Conservation (phyloP, 441 rosid species). For the Syzygium syzygioides region DNA sequence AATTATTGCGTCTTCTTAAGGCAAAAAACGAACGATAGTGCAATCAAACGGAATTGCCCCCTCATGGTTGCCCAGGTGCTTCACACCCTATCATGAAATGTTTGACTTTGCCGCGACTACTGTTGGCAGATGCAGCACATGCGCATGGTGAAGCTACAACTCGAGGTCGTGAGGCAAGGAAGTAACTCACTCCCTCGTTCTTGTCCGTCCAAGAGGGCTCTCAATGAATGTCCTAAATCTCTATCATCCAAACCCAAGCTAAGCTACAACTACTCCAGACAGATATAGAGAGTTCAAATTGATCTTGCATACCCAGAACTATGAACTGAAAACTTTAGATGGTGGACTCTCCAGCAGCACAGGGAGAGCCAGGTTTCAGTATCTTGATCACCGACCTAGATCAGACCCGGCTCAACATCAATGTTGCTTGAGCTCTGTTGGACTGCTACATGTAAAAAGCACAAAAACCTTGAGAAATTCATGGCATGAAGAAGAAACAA, state of each 20-base stretch:
- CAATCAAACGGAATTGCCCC: background rate
- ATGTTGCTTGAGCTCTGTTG: background rate
- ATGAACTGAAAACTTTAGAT: background rate
- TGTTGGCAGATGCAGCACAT: rapidly evolving
- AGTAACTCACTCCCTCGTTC: background rate
- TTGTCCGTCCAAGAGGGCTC: background rate
- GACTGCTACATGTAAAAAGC: background rate
- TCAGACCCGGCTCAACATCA: background rate
- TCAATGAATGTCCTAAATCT: background rate
- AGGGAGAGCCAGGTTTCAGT: background rate
- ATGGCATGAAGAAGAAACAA: background rate
- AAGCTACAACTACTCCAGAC: background rate
- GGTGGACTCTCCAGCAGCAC: background rate
- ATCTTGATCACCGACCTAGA: background rate
- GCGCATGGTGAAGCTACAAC: background rate
- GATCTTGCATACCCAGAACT: background rate
- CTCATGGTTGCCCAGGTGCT: background rate
- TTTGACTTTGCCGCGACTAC: background rate
- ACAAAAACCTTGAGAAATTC: background rate
- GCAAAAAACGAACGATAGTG: too few species aligned
- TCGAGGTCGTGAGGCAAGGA: background rate
- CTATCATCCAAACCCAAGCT: background rate
- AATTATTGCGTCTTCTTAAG: too few species aligned
- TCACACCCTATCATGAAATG: background rate
- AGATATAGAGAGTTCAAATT: background rate